These are phyloP conservation scores for Thinopyrum elongatum DNA, from an alignment of 176 grass and related monocot species.

Conservation along the genomic window DNA sequence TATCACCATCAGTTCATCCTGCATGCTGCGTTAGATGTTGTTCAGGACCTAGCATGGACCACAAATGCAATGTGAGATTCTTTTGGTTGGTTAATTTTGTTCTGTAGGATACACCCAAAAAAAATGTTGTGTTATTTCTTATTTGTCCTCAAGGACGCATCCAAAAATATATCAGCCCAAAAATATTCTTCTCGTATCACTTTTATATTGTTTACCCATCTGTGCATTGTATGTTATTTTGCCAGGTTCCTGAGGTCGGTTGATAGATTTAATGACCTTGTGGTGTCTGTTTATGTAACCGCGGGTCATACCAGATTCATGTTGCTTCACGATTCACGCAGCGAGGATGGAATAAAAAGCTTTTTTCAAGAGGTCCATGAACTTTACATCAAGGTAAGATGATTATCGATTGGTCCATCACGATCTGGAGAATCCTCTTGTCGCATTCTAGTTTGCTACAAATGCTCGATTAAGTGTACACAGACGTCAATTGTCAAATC, in stretches of 20 bases:
- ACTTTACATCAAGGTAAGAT: constrained; percentile 84
- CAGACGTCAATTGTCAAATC: background rate
- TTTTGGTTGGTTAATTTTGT: constrained; percentile 28
- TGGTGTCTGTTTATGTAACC: constrained; percentile 90
- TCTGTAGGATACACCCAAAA: background rate
- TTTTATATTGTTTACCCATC: background rate
- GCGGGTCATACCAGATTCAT: constrained; percentile 94
- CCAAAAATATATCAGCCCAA: background rate
- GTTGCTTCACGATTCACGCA: constrained; percentile 91
- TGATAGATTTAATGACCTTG: constrained; percentile 90
- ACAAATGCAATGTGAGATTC: constrained; percentile 80
- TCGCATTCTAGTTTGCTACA: background rate
- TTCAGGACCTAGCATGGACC: constrained; percentile 91
- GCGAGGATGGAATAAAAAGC: constrained; percentile 87
- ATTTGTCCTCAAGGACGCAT: background rate
- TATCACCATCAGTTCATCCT: constrained; percentile 95
- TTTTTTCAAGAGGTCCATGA: constrained; percentile 98
- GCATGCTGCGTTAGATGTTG: constrained; percentile 86
- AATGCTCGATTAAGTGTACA: constrained; percentile 7
- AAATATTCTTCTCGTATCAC: background rate
- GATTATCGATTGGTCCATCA: background rate
- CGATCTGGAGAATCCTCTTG: constrained; percentile 1
- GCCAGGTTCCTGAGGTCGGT: constrained; percentile 87
- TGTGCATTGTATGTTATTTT: constrained; percentile 4
- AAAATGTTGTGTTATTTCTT: background rate